A percentile compares a stretch with the other conserved stretches of the same genome.
These are phyloP conservation scores for Yarrowia sp. DNA, from an alignment of 805 yeast species.

Conservation along the genomic window DNA sequence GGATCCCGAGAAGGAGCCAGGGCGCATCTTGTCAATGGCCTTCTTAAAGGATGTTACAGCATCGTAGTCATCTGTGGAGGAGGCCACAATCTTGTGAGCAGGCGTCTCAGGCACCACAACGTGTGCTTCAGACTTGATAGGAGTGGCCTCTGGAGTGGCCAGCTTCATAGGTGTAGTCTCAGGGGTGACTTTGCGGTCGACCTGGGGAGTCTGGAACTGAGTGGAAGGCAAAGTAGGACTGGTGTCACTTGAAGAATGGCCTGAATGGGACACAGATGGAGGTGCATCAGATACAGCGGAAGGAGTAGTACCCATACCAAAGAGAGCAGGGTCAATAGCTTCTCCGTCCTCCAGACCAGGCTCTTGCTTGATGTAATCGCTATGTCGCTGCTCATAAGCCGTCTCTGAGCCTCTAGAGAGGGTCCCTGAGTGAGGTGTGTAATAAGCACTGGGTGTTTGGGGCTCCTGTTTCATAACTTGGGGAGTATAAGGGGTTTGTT, in stretches of 20 bases:
- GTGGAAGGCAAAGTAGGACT: not conserved
- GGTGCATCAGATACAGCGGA: not conserved
- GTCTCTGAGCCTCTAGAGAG: not conserved
- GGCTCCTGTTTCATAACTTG: not conserved
- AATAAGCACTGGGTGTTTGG: not conserved
- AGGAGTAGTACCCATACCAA: not conserved
- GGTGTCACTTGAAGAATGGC: not conserved
- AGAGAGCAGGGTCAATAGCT: slow-evolving; percentile 7
- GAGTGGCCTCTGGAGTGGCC: no score
- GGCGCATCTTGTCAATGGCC: not conserved
- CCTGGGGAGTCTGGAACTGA: not conserved
- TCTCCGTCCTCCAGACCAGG: not conserved
- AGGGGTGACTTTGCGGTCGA: not conserved
- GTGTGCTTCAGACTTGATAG: not conserved
- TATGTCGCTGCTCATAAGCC: not conserved
- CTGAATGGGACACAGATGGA: not conserved
- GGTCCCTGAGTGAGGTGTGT: not conserved
- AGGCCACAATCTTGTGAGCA: not conserved
- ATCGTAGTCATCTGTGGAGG: not conserved
- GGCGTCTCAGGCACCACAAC: not conserved
- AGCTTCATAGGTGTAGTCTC: no score
- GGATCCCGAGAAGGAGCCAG: not conserved
- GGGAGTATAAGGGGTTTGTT: not conserved
- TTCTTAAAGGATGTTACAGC: not conserved
- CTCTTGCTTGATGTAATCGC: not conserved